A percentile compares a stretch with the other conserved stretches of the same genome.
These are phyloP conservation scores for Mycena venus DNA, from an alignment of 768 basidiomycete species.

Conservation along the genomic window DNA sequence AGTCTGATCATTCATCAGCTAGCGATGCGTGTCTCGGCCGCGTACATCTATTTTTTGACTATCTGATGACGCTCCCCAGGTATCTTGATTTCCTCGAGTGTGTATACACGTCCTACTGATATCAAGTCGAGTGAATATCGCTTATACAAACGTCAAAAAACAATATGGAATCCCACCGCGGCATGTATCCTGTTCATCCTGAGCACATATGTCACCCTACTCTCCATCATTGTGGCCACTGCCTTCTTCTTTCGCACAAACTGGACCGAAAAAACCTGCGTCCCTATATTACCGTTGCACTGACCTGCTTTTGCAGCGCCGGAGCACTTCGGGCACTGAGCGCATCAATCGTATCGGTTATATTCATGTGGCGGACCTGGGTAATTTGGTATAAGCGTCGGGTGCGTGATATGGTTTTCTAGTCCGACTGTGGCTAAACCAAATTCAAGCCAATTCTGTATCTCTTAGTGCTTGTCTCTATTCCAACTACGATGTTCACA, in stretches of 20 bases:
- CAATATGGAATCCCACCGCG: neutral
- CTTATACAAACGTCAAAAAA: slow-evolving; percentile 1
- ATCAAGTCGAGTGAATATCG: neutral
- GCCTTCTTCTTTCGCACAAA: slow-evolving; percentile 2
- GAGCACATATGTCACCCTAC: neutral
- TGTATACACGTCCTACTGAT: neutral
- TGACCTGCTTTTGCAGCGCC: neutral
- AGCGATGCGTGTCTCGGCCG: neutral
- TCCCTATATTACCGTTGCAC: neutral
- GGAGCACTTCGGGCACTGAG: slow-evolving; percentile 7
- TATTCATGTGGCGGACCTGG: neutral
- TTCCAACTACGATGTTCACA: neutral
- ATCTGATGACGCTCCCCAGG: slow-evolving; percentile 9
- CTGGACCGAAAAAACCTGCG: slow-evolving; percentile 2
- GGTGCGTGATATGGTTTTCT: neutral
- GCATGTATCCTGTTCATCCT: slow-evolving; percentile 2
- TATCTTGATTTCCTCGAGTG: neutral
- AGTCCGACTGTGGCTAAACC: neutral
- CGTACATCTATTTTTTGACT: slow-evolving; percentile 5
- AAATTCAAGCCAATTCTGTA: neutral
- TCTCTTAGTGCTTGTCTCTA: neutral
- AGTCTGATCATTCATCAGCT: neutral
- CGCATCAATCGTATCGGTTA: neutral
- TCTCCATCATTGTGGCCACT: slow-evolving; percentile 1
- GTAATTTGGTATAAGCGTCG: neutral